Base-by-base conservation (phyloP, 495 filamentous ascomycete species). In the Penicillium simplicissimum region DNA sequence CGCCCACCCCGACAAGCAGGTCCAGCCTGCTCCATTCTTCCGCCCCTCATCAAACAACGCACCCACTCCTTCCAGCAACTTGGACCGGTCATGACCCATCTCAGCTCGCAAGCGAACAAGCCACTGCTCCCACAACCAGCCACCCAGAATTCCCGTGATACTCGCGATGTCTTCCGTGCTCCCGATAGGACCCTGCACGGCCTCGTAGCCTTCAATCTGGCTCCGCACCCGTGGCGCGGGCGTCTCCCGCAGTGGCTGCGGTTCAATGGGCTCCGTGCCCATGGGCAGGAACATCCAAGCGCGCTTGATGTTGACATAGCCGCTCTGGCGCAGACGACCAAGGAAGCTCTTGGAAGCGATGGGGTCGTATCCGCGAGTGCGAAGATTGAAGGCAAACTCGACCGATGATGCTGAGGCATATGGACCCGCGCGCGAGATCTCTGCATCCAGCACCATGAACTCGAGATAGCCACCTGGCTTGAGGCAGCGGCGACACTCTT, bases 51-150 rank as follows among this genome's bases (percentile, higher is more conserved):
- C 91, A 63, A 98, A 79, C 9, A 96, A 84, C 60, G 83, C 82
- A 13, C 88, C 88, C 40, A 97, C 85, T 8, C 88, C 89, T 60
- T 93, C 90, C 60, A 96, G 82, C 38, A 90, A 78, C 13, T 83
- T 81, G 60, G 86, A 80, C 36, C 79, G 76, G 36, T 85, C 86
- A 11, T 85, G 84, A 7, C 88, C 89, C 81, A 90, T 92, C 79
- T 96, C 93, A 71, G 87, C 82, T 73, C 93, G 88, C 67, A 93
- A 77, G 75, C 89, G 91, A 62, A 97, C 70, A 74, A 97, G 83
- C 95, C 95, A 98, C 74, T 90, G 89, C 83, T 98, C 95, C 94
- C 94, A 98, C 65, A 88, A 84, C 92, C 94, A 96, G 28, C 88
- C 86, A 13, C 93, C 95, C 5, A 96, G 85, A 17, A 97, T 68